These are phyloP conservation scores for Claviceps quebecensis DNA, from an alignment of 2,329 filamentous ascomycete species.

Conservation along the genomic window DNA sequence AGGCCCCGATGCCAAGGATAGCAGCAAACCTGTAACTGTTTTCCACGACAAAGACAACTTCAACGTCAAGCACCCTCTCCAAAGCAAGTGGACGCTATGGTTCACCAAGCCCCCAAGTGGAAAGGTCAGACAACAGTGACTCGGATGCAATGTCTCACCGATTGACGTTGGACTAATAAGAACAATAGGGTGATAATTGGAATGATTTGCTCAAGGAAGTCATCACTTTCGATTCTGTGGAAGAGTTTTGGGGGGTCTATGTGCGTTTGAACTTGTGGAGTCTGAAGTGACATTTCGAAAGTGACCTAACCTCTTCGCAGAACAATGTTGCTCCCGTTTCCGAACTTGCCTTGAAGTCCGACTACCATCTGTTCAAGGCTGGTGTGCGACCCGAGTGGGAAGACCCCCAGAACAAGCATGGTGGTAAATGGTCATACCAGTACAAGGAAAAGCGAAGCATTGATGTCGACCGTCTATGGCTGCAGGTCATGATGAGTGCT, in stretches of 20 bases:
- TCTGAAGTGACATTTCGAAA: neutral
- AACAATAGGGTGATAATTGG: slow-evolving; percentile 85
- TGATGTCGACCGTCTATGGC: slow-evolving; percentile 90
- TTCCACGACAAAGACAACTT: slow-evolving; percentile 99
- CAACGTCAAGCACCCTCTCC: slow-evolving; percentile 96
- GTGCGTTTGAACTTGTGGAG: slow-evolving; percentile 41
- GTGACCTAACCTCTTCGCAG: slow-evolving; percentile 31
- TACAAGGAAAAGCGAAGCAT: slow-evolving; percentile 92
- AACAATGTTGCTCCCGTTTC: slow-evolving; percentile 98
- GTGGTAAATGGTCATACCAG: slow-evolving; percentile 96
- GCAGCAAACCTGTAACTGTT: slow-evolving; percentile 66
- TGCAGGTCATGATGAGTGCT: slow-evolving; percentile 89
- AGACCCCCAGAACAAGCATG: slow-evolving; percentile 96
- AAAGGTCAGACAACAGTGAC: slow-evolving; percentile 47
- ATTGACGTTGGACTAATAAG: slow-evolving; percentile 2
- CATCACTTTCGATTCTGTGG: slow-evolving; percentile 95
- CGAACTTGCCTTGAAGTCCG: slow-evolving; percentile 90
- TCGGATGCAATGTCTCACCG: neutral
- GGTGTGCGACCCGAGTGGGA: slow-evolving; percentile 98
- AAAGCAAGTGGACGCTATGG: slow-evolving; percentile 98
- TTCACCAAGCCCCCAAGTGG: slow-evolving; percentile 96
- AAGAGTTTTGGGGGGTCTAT: slow-evolving; percentile 99
- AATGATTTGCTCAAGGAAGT: slow-evolving; percentile 96
- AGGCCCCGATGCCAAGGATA: slow-evolving; percentile 31
- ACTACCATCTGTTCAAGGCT: slow-evolving; percentile 98